Evolutionary conservation across 805 yeast genomes (phyloP), one percentile per base, ranked within the genome.

Genomic region (Sugiyamaella marilandica): DNA sequence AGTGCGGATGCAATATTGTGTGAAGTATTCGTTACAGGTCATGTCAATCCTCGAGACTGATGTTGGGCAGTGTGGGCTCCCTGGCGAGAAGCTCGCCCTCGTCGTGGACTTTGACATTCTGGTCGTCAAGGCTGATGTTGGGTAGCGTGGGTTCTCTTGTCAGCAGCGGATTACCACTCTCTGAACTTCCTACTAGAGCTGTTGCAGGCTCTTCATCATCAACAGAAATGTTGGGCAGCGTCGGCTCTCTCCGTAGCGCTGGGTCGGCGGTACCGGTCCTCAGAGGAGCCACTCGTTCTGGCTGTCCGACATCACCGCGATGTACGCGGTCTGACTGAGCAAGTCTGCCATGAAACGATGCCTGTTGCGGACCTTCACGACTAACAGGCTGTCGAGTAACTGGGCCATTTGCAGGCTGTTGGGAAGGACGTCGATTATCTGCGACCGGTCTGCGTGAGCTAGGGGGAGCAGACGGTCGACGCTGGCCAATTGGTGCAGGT

Each of bases 111-210:
- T 7, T n/a, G n/a, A n/a, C n/a, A n/a, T n/a, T n/a, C 18, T n/a
- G 14, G 37, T 48, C 51, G 19, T 49, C 51, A 32, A 49, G 29
- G 13, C 32, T 26, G 26, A 49, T 31, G 10, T 41, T 39, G 21
- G 51, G 51, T 18, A 49, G 41, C 9, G 51, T 49, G 31, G 51
- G 51, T 39, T 39, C 33, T 11, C 51, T 19, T 4, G 16, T 29
- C 9, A 13, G 14, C 8, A 13, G 11, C 26, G 39, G 9, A 14
- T 35, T 19, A 9, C n/a, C 18, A 8, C 41, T 29, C 31, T 10
- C 19, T 14, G 49, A 29, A 16, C 9, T 5, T n/a, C 16, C 31
- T 9, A 10, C 19, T 11, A 16, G 39, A 39, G 13, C 3, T 14
- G 49, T 7, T 24, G 7, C 29, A 5, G 7, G 7, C 18, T 37